These are phyloP conservation scores for Aspergillus tanneri DNA, from an alignment of 2,329 filamentous ascomycete species.

Conservation along the genomic window DNA sequence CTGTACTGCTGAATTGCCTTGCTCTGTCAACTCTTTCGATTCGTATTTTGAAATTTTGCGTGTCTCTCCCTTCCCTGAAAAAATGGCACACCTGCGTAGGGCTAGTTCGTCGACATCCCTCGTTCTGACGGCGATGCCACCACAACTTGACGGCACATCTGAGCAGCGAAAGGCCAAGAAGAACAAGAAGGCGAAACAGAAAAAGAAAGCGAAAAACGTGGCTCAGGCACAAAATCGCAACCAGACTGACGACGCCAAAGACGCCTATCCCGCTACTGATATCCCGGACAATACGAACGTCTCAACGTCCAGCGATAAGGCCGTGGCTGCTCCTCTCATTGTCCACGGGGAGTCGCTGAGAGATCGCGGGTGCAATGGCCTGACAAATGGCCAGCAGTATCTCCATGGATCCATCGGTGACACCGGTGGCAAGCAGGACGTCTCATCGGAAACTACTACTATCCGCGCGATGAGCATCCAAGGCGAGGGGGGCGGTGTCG, in stretches of 20 bases:
- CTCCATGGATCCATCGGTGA: neutral
- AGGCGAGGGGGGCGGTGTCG: neutral
- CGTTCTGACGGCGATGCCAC: neutral
- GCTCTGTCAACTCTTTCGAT: slow-evolving; percentile 8
- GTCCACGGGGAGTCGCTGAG: neutral
- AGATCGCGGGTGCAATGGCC: neutral
- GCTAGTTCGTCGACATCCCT: neutral
- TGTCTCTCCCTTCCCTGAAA: neutral
- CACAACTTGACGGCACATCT: slow-evolving; percentile 11
- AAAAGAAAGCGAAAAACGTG: neutral
- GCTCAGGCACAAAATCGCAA: neutral
- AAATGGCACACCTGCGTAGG: neutral
- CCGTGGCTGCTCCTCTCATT: neutral
- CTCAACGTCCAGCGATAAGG: neutral
- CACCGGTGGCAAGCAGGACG: neutral
- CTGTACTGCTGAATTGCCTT: slow-evolving; percentile 19
- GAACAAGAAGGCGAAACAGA: slow-evolving; percentile 13
- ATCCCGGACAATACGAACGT: neutral
- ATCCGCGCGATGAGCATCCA: neutral
- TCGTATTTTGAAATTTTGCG: slow-evolving; percentile 15
- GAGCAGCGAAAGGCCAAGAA: slow-evolving; percentile 11
- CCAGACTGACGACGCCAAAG: neutral
- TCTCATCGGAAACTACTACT: neutral
- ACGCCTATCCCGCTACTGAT: neutral
- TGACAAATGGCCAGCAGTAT: neutral